phyloP scores from a whole-genome alignment of 2,329 filamentous ascomycete genomes.

The Fusarium solani-melongenae region DNA sequence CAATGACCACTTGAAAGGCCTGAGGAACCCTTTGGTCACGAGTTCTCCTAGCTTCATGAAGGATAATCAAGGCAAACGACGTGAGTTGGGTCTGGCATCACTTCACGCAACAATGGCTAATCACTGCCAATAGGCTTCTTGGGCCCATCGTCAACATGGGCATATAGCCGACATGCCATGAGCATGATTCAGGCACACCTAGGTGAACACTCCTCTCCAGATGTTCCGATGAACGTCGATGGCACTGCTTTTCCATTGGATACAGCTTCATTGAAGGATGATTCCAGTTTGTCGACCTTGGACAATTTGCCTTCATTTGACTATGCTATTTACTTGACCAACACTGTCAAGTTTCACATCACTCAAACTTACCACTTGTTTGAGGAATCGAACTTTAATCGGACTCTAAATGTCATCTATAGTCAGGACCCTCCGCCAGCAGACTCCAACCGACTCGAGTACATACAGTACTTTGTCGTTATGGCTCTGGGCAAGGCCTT shows the following conservation, averaged over 20 bases:
- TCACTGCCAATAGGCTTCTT: neutral
- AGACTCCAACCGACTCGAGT: neutral
- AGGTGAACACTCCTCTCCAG: neutral
- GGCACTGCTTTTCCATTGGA: slow-evolving; percentile 10
- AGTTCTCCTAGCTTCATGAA: neutral
- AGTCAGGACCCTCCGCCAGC: neutral
- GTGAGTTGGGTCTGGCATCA: neutral
- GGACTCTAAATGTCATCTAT: neutral
- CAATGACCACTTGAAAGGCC: neutral
- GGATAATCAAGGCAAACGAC: neutral
- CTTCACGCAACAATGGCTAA: neutral
- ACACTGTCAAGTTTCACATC: slow-evolving; percentile 19
- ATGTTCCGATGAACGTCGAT: slow-evolving; percentile 8
- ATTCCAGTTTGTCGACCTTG: neutral
- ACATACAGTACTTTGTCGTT: slow-evolving; percentile 12
- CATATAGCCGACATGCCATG: slow-evolving; percentile 19
- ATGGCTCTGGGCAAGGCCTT: slow-evolving; percentile 16
- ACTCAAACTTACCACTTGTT: slow-evolving; percentile 16
- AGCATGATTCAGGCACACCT: slow-evolving; percentile 5
- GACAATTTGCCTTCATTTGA: slow-evolving; percentile 9
- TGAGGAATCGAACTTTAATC: slow-evolving; percentile 9
- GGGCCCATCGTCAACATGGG: slow-evolving; percentile 18
- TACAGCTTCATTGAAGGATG: neutral
- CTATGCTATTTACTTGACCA: slow-evolving; percentile 11
- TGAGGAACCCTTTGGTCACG: neutral